Evolutionary conservation across 805 yeast species (phyloP).

Genomic region (Ogataea glucozyma): DNA sequence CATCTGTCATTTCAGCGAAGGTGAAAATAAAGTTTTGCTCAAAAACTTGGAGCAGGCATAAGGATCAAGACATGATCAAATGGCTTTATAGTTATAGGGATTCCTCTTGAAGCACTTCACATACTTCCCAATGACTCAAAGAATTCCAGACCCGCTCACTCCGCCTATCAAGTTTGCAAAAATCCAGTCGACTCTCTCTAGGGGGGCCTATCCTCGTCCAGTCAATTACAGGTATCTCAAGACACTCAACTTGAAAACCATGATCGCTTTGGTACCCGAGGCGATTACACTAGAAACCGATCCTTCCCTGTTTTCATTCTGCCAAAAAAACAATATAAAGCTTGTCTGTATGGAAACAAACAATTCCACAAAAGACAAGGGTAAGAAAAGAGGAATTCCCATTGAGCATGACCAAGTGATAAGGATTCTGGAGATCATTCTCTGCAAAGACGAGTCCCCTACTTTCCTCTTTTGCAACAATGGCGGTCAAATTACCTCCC

Average conservation of each 20-base stretch:
- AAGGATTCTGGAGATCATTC: constrained; percentile 59
- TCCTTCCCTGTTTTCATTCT: constrained; percentile 50
- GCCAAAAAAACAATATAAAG: constrained; percentile 52
- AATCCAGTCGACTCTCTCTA: constrained; percentile 65
- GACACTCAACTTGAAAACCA: constrained; percentile 65
- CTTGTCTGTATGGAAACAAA: constrained; percentile 69
- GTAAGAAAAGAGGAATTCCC: constrained; percentile 83
- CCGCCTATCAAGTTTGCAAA: constrained; percentile 81
- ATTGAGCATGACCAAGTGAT: constrained; percentile 64
- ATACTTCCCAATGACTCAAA: constrained; percentile 3
- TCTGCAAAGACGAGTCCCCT: constrained; percentile 64
- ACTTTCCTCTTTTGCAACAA: constrained; percentile 83
- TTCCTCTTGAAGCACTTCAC: not conserved
- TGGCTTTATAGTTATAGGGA: too few species aligned
- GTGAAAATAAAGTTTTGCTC: not conserved
- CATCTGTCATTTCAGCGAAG: not conserved
- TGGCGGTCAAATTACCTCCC: constrained; percentile 84
- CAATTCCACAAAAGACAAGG: constrained; percentile 62
- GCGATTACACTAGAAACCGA: constrained; percentile 61
- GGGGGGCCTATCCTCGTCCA: constrained; percentile 88
- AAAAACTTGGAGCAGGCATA: too few species aligned
- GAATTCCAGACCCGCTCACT: constrained; percentile 36
- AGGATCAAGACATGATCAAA: not conserved
- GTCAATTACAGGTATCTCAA: constrained; percentile 68
- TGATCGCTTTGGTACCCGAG: constrained; percentile 77